Evolutionary conservation across 1,139 yeast genomes (phyloP).

Genomic region (Pichia sp.): DNA sequence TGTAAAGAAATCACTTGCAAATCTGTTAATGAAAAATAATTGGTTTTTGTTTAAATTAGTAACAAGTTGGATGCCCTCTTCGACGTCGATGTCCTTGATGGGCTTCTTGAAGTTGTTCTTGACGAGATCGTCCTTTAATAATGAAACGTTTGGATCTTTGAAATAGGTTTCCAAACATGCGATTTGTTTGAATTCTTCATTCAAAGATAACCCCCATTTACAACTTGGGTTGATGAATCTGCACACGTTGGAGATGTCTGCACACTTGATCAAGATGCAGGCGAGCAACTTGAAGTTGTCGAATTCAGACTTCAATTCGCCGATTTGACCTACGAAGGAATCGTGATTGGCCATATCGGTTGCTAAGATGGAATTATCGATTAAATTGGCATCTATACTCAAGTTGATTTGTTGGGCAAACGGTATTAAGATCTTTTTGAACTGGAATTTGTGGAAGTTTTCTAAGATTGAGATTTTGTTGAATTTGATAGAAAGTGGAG

Average conservation of each 20-base stretch:
- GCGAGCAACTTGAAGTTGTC: conserved; percentile 42
- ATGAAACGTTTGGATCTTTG: conserved; percentile 17
- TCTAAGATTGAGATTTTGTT: conserved; percentile 74
- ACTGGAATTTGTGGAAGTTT: conserved; percentile 77
- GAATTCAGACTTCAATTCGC: conserved; percentile 22
- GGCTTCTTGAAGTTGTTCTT: conserved; percentile 4
- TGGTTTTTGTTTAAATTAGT: conserved; percentile 72
- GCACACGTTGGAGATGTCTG: conserved; percentile 91
- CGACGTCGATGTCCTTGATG: conserved; percentile 29
- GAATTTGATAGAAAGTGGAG: conserved; percentile 66
- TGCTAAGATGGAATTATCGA: conserved; percentile 45
- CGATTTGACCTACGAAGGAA: conserved; percentile 58
- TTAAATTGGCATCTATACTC: background rate
- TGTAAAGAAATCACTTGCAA: conserved; percentile 73
- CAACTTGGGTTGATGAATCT: conserved; percentile 74
- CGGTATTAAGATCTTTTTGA: conserved; percentile 45
- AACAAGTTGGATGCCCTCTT: conserved; percentile 41
- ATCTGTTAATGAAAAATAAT: conserved; percentile 76
- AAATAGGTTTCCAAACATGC: conserved; percentile 49
- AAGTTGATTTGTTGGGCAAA: conserved; percentile 11
- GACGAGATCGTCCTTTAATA: conserved; percentile 9
- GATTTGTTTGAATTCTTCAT: conserved; percentile 76
- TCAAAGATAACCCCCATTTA: conserved; percentile 81
- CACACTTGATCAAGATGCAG: conserved; percentile 80
- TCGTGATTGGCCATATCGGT: conserved; percentile 95